Percentiles rank a stretch among this genome's conserved stretches.
These are phyloP conservation scores for Volvox africanus DNA, from an alignment of 139 green algal genomes.

Conservation along the genomic window DNA sequence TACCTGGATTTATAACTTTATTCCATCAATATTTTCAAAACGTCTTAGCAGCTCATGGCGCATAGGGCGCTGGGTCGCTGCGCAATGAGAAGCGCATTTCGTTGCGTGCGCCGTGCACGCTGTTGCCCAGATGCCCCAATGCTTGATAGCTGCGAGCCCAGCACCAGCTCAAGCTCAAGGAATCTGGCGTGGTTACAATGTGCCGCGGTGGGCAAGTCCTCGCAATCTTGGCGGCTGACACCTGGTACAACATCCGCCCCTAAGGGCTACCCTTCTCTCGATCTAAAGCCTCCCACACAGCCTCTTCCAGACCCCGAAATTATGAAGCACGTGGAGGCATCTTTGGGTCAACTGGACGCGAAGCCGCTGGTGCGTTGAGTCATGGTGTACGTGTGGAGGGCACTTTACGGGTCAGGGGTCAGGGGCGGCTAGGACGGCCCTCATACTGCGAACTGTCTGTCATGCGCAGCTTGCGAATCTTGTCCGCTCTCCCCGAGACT, in stretches of 20 bases:
- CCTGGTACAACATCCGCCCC: background rate
- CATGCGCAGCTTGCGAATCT: too few relatives aligned
- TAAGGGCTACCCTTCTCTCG: background rate
- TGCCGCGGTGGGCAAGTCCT: background rate
- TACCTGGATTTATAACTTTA: background rate
- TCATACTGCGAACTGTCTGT: too few relatives aligned
- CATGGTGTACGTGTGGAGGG: too few relatives aligned
- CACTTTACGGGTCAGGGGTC: too few relatives aligned
- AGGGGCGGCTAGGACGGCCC: too few relatives aligned
- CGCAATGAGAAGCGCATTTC: constrained; percentile 14
- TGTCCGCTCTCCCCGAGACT: too few relatives aligned
- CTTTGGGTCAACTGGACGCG: constrained; percentile 10
- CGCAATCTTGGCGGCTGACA: constrained; percentile 13
- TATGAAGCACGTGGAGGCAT: constrained; percentile 24
- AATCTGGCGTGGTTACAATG: constrained; percentile 9
- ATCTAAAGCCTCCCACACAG: constrained; percentile 34
- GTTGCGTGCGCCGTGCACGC: background rate
- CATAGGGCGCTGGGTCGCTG: constrained; percentile 13
- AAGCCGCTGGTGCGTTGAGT: constrained; percentile 24
- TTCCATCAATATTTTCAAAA: background rate
- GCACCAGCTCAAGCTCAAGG: background rate
- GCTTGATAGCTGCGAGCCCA: background rate
- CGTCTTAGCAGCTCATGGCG: background rate
- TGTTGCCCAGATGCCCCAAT: background rate
- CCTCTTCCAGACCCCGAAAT: constrained; percentile 34